A percentile compares a stretch with the other conserved stretches of the same genome.
Evolutionary conservation across 2,329 filamentous ascomycete species (phyloP).

Genomic region (Pseudocercospora crystallina): DNA sequence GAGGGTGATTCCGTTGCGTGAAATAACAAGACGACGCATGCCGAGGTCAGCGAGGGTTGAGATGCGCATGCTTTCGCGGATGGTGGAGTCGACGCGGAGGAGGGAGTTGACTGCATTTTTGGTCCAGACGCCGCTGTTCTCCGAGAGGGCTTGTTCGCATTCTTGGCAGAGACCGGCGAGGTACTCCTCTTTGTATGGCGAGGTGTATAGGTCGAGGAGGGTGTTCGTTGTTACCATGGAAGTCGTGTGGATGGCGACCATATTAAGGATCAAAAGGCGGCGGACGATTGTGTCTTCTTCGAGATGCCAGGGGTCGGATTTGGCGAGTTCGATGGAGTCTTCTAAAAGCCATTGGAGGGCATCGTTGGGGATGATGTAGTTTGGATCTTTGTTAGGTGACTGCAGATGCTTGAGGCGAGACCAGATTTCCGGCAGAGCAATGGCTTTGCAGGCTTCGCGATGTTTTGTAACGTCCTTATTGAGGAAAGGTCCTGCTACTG

Average conservation of each 20-base stretch:
- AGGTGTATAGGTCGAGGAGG: constrained; percentile 25
- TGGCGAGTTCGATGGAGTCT: constrained; percentile 18
- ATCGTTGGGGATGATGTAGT: constrained; percentile 18
- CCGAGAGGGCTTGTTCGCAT: constrained; percentile 19
- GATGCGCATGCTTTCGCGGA: constrained; percentile 31
- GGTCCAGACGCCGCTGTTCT: constrained; percentile 22
- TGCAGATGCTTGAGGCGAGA: constrained; percentile 15
- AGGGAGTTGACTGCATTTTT: constrained; percentile 28
- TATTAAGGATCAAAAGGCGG: constrained; percentile 25
- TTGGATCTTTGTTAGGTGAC: constrained; percentile 2
- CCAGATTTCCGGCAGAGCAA: constrained; percentile 17
- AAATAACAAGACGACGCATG: constrained; percentile 26
- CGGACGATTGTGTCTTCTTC: constrained; percentile 19
- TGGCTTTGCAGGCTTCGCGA: constrained; percentile 12
- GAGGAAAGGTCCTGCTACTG: constrained; percentile 16
- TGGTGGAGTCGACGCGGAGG: constrained; percentile 27
- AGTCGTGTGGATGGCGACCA: constrained; percentile 31
- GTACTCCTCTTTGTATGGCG: constrained; percentile 17
- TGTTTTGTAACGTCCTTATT: constrained; percentile 14
- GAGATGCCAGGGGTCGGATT: constrained; percentile 15
- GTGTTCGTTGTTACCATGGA: constrained; percentile 26
- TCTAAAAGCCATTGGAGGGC: constrained; percentile 26
- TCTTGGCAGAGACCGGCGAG: constrained; percentile 28
- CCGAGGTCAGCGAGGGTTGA: constrained; percentile 18
- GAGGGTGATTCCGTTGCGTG: constrained; percentile 25